These are phyloP conservation scores for Camellia oleifera DNA, from an alignment of 179 eudicot genomes.

Conservation along the genomic window DNA sequence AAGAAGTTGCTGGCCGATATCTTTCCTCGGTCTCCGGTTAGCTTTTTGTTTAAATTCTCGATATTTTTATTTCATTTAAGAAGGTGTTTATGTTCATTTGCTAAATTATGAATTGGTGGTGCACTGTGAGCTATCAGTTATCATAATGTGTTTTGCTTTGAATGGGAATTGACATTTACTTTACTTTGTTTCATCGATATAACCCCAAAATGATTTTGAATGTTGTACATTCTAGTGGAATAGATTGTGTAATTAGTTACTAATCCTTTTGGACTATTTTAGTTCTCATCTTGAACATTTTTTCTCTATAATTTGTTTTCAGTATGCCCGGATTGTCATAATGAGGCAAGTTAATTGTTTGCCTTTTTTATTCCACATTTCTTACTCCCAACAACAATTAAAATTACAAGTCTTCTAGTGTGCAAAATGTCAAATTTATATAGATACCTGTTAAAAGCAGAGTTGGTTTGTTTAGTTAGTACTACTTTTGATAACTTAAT, in stretches of 20 bases:
- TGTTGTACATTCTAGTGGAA: background rate
- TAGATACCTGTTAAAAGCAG: too few relatives aligned
- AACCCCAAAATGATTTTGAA: background rate
- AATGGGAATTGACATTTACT: background rate
- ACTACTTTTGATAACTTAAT: too few relatives aligned
- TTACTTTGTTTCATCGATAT: background rate
- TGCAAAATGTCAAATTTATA: too few relatives aligned
- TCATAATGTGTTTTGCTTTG: background rate
- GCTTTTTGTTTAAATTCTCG: background rate
- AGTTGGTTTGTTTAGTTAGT: too few relatives aligned
- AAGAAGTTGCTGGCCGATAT: constrained; percentile 43
- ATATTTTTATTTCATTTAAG: background rate
- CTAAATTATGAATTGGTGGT: background rate
- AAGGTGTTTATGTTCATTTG: background rate
- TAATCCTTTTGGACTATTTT: background rate
- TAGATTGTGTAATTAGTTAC: background rate
- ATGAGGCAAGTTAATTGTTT: background rate
- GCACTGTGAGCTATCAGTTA: background rate
- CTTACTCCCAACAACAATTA: too few relatives aligned
- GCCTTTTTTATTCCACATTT: background rate
- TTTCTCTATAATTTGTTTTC: background rate
- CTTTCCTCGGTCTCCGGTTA: constrained; percentile 39
- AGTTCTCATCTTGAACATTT: background rate
- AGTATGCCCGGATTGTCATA: background rate
- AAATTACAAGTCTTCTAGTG: too few relatives aligned